These are phyloP conservation scores for Umbellularia californica DNA, from an alignment of 164 flowering plant species.

Conservation along the genomic window DNA sequence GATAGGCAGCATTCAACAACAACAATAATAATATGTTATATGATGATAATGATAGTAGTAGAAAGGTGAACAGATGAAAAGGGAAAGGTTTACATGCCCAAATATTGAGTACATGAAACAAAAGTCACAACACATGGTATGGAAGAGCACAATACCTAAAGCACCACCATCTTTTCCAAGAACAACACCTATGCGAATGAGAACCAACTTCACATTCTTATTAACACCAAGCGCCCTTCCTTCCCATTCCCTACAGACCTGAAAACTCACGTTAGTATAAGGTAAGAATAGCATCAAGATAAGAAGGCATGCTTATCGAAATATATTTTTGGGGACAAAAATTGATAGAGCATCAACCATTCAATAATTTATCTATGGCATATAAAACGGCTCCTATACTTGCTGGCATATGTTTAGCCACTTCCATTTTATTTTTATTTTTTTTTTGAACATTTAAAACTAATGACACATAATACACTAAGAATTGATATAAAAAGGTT, in stretches of 20 bases:
- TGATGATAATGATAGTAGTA: not conserved
- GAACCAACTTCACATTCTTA: slow-evolving; percentile 73
- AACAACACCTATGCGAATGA: slow-evolving; percentile 88
- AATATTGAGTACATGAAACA: slow-evolving; percentile 1
- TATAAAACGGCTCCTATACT: not conserved
- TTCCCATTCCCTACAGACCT: slow-evolving; percentile 99
- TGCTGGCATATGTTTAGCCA: not conserved
- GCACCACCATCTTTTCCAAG: slow-evolving; percentile 99
- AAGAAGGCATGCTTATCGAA: not conserved
- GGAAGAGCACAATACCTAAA: slow-evolving; percentile 47
- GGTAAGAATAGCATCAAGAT: not conserved
- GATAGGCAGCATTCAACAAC: too few relatives aligned
- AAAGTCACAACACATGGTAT: not conserved
- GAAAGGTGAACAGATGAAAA: not conserved
- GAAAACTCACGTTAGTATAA: slow-evolving; percentile 15
- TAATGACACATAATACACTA: too few relatives aligned
- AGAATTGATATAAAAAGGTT: too few relatives aligned
- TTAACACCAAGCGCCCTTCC: slow-evolving; percentile 63
- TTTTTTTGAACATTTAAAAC: too few relatives aligned
- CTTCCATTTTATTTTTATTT: too few relatives aligned
- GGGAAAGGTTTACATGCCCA: not conserved
- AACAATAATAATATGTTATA: too few relatives aligned
- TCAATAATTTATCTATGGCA: not conserved
- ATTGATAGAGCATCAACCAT: too few relatives aligned
- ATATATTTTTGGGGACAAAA: not conserved